Base-by-base conservation (phyloP, 2,329 filamentous ascomycete species). In the Septoria linicola region DNA sequence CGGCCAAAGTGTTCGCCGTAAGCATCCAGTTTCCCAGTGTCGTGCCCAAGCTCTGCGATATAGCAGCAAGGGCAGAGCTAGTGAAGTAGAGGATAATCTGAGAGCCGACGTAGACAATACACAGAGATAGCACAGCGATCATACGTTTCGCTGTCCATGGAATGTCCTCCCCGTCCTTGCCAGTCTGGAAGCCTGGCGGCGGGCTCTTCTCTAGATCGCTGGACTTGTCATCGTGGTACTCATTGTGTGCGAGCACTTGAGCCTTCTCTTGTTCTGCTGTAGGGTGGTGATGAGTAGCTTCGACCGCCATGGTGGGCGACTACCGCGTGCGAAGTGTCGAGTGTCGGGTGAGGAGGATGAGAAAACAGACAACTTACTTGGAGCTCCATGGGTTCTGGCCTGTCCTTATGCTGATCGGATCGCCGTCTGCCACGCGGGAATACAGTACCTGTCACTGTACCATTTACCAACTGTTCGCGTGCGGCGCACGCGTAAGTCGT, bases 11-110 rank as follows among this genome's bases (percentile, higher is more conserved):
- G 36, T 60, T 60, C 5, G 57, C 55, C 16, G 58, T 60, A 13
- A 60, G 41, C 58, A 60, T 58, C 58, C 58, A 60, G 40, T 60
- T 60, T 11, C 48, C 51, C n/a, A 39, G 41, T 13, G 34, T 53
- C 13, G 55, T 57, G n/a, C 43, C 41, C 21, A 60, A 51, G 19
- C 50, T 53, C 21, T 44, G 23, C 13, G 53, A 50, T 17, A 60
- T 60, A 27, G 51, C 21, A 6, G 44, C 32, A 3, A 60, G 48
- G 10, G 47, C 45, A 1, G 58, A 60, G 51, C 53, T 57, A 40
- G 55, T 52, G 51, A 60, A 60, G 53, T 60, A 58, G 20, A 60
- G 55, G 32, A 58, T 53, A 30, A 60, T 60, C 27, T 60, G 58
- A 10, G 55, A 59, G 32, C 58, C 58, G 27, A 60, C 58, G 19